Evolutionary conservation across 1,139 yeast species (phyloP).

Genomic region (Sugiyamaella sp.): DNA sequence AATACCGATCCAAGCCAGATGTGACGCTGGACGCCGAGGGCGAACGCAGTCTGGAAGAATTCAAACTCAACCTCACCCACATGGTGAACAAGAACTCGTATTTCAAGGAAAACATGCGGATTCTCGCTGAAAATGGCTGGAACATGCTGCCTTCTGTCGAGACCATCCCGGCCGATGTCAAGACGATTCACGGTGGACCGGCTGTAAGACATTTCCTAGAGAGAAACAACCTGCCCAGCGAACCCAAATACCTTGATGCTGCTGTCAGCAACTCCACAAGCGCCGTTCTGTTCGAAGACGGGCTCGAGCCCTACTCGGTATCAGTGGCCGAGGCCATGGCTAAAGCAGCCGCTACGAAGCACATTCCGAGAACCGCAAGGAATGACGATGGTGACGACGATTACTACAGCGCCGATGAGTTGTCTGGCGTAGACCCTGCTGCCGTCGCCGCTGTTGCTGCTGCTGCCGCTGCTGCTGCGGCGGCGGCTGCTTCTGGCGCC

Average conservation of each 20-base stretch:
- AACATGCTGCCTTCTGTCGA: conserved; percentile 13
- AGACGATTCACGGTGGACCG: conserved; percentile 6
- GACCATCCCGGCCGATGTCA: neutral
- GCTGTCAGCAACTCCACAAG: neutral
- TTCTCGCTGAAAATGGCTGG: conserved; percentile 11
- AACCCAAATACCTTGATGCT: conserved; percentile 12
- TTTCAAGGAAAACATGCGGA: conserved; percentile 12
- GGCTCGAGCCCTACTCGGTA: conserved; percentile 5
- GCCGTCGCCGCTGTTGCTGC: conserved; percentile 16
- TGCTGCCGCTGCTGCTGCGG: conserved; percentile 1
- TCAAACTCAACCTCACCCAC: conserved; percentile 13
- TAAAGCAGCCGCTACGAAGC: conserved; percentile 12
- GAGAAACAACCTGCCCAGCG: neutral
- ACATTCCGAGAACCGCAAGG: neutral
- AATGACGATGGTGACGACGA: conserved; percentile 3
- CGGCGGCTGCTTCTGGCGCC: neutral
- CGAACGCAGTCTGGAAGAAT: conserved; percentile 10
- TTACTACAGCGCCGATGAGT: conserved; percentile 3
- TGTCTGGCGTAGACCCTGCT: conserved; percentile 8
- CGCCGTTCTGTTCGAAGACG: neutral
- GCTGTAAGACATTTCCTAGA: conserved; percentile 1
- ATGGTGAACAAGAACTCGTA: conserved; percentile 13
- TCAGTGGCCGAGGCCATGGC: conserved; percentile 14
- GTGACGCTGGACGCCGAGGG: conserved; percentile 16
- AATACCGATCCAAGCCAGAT: conserved; percentile 10